Evolutionary conservation across 257 asterid genomes (phyloP).

Genomic region (Solanum bukasovii): DNA sequence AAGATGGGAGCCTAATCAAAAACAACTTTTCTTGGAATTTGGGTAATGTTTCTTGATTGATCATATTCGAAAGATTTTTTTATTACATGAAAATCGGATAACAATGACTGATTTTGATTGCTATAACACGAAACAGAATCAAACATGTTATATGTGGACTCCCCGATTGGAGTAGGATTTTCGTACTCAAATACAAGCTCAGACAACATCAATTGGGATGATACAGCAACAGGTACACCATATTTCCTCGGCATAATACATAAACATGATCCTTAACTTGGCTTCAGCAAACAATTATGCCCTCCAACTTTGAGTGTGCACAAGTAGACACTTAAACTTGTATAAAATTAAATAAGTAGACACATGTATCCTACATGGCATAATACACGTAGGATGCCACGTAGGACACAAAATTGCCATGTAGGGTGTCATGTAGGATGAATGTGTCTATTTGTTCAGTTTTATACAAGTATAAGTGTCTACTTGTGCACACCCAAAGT

Average conservation of each 20-base stretch:
- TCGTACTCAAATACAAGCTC: slow-evolving; percentile 20
- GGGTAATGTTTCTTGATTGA: slow-evolving; percentile 4
- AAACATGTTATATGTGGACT: slow-evolving; percentile 19
- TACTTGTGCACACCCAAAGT: no score
- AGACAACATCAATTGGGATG: slow-evolving; percentile 9
- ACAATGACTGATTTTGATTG: not conserved
- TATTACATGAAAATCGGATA: not conserved
- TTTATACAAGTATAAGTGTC: no score
- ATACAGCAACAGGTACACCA: slow-evolving; percentile 3
- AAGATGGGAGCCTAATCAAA: not conserved
- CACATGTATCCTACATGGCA: no score
- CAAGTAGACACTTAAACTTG: no score
- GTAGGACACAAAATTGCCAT: no score
- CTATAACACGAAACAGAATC: slow-evolving; percentile 5
- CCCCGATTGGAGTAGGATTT: slow-evolving; percentile 25
- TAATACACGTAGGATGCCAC: no score
- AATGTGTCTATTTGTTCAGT: no score
- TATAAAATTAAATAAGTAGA: no score
- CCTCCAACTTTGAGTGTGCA: no score
- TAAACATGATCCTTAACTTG: no score
- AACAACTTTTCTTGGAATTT: slow-evolving; percentile 19
- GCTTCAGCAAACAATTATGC: no score
- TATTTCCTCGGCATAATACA: not conserved
- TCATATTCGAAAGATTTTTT: not conserved
- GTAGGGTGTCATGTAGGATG: no score